Evolutionary conservation across 176 grass and related monocot species (phyloP), one percentile per base, ranked within the genome.

Genomic region (Phoenix dactylifera): DNA sequence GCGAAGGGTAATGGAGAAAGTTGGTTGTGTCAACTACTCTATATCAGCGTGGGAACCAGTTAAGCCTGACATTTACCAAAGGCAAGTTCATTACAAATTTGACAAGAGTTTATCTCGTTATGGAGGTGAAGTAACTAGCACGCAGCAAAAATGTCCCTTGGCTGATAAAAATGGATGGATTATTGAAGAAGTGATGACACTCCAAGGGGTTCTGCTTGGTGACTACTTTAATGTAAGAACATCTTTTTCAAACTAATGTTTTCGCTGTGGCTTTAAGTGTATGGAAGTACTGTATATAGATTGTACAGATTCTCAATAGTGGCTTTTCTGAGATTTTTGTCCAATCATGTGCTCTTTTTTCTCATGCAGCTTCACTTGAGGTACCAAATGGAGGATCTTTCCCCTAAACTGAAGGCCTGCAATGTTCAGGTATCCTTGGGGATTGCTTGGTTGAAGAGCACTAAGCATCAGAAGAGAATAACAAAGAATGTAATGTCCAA

Each of bases 151-250:
- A 63, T 75, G 81, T 71, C 81, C 62, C 64, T 70, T 91, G 18
- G 65, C 79, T 60, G 80, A 84, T 83, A 85, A 73, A 35, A 82
- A 78, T 57, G 93, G 93, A 28, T 97, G 93, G 87, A 68, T 83
- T 65, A 83, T 97, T 53, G 87, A 97, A 67, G 87, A 97, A 69
- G 84, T 86, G 55, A 85, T 76, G 81, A 77, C 86, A 39, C 84
- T 91, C 52, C 92, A 88, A 78, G 84, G 93, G 17, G 84, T 97
- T 30, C 65, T 97, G 24, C 87, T 97, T 19, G 93, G 84, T 2
- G 87, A 91, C 76, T 88, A 79, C 70, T 97, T 88, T 74, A 97
- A 80, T 75, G 93, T 97, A 70, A 66, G 87, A 15, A 54, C n/a
- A 7, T 22, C 6, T 22, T 28, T 55, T n/a, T 5, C 24, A 54